Conservation (phyloP, 768 basidiomycete genomes). For the Vishniacozyma victoriae region DNA sequence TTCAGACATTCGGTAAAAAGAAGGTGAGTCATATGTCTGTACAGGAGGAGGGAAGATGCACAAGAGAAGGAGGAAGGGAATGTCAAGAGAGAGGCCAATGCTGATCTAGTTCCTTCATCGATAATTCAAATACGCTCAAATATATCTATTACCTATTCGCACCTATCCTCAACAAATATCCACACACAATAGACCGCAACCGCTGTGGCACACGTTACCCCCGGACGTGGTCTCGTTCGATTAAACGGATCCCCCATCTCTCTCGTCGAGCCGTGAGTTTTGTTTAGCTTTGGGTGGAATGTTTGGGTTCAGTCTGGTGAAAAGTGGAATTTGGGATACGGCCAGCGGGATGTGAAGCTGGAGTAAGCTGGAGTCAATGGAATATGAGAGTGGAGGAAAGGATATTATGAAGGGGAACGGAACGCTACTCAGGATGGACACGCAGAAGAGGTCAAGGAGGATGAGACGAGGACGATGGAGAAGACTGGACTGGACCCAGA, state of each 20-base stretch:
- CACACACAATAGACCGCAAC: constrained; percentile 99
- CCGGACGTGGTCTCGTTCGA: constrained; percentile 92
- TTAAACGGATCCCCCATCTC: constrained; percentile 95
- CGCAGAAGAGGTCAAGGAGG: background rate
- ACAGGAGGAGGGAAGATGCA: constrained; percentile 4
- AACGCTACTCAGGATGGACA: background rate
- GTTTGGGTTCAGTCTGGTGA: background rate
- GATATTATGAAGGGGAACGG: background rate
- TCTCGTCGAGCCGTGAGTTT: constrained; percentile 71
- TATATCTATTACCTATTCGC: no score
- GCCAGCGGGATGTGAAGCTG: background rate
- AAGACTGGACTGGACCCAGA: background rate
- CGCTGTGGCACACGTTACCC: constrained; percentile 92
- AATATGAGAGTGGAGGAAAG: background rate
- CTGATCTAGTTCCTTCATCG: background rate
- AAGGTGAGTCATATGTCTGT: constrained; percentile 57
- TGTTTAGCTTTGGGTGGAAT: background rate
- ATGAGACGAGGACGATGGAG: background rate
- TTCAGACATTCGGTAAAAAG: constrained; percentile 99
- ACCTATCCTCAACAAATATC: no score
- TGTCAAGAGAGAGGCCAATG: background rate
- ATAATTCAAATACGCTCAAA: no score
- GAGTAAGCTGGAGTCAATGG: background rate
- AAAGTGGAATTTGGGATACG: background rate
- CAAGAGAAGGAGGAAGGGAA: background rate